These are phyloP conservation scores for Exobasidium cylindrosporum DNA, from an alignment of 1,284 basidiomycete genomes.

Conservation along the genomic window DNA sequence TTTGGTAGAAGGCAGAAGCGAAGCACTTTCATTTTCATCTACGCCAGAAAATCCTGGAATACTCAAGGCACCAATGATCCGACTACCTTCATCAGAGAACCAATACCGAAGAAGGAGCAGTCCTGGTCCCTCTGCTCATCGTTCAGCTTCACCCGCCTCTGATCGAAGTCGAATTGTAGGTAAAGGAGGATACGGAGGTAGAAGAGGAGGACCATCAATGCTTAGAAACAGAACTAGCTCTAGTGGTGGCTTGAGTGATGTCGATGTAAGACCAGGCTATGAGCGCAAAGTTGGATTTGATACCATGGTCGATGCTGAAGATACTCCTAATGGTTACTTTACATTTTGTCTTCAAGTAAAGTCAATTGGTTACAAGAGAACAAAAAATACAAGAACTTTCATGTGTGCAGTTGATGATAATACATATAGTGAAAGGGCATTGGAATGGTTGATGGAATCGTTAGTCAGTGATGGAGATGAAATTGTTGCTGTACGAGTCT, in stretches of 20 bases:
- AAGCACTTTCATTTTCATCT: no score
- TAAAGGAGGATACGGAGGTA: conserved; percentile 35
- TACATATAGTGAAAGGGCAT: conserved; percentile 41
- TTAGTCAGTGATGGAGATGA: conserved; percentile 91
- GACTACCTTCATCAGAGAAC: not conserved
- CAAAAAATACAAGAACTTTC: conserved; percentile 79
- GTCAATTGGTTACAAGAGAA: conserved; percentile 75
- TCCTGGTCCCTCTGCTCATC: not conserved
- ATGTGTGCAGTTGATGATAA: conserved; percentile 85
- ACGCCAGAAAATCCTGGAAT: not conserved
- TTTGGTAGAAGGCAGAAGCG: no score
- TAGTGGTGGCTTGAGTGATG: conserved; percentile 33
- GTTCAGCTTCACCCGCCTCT: conserved; percentile 3
- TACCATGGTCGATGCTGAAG: conserved; percentile 53
- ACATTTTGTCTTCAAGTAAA: conserved; percentile 67
- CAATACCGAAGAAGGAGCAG: not conserved
- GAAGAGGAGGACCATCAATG: conserved; percentile 4
- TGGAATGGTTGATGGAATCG: conserved; percentile 65
- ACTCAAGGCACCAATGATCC: not conserved
- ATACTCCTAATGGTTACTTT: conserved; percentile 40
- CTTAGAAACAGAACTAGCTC: conserved; percentile 7
- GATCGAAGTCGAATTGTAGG: conserved; percentile 21
- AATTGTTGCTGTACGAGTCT: conserved; percentile 82
- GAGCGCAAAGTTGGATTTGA: conserved; percentile 53
- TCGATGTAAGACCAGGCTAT: conserved; percentile 31